phyloP scores from a whole-genome alignment of 805 yeast genomes.

The Pichia gijzeniarum region DNA sequence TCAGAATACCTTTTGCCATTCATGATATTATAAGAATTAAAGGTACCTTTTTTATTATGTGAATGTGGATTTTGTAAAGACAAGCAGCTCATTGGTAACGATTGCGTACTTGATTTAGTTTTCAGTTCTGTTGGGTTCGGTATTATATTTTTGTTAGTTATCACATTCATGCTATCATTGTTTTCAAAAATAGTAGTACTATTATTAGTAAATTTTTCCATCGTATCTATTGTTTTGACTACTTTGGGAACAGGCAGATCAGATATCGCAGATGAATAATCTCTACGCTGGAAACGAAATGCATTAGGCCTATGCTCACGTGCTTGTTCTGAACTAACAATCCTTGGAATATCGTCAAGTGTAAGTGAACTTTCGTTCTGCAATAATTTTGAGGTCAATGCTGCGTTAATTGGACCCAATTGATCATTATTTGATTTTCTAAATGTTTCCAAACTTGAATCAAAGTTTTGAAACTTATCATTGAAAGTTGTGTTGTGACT shows the following conservation, averaged over 20 bases:
- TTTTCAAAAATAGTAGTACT: not conserved
- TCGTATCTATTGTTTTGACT: slow-evolving; percentile 16
- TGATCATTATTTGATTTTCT: not conserved
- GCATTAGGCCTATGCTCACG: slow-evolving; percentile 91
- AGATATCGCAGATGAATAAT: slow-evolving; percentile 28
- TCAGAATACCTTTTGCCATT: slow-evolving; percentile 48
- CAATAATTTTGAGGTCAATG: slow-evolving; percentile 54
- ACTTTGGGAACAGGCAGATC: slow-evolving; percentile 32
- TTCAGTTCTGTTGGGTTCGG: not conserved
- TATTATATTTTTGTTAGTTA: too few relatives aligned
- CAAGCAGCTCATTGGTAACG: not conserved
- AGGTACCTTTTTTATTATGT: not conserved
- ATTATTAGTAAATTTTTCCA: not conserved
- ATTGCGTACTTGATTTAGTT: not conserved
- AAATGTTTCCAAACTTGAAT: not conserved
- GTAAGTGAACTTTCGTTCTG: slow-evolving; percentile 82
- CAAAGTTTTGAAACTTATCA: slow-evolving; percentile 7
- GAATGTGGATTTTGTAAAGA: not conserved
- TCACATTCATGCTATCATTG: not conserved
- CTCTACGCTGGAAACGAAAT: slow-evolving; percentile 64
- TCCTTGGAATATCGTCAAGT: slow-evolving; percentile 92
- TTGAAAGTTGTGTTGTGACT: not conserved
- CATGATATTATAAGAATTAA: not conserved
- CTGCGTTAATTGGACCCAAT: slow-evolving; percentile 32
- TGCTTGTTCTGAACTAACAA: slow-evolving; percentile 96